Evolutionary conservation across 2,329 filamentous ascomycete genomes (phyloP).

Genomic region (Fragosphaeria purpurea): DNA sequence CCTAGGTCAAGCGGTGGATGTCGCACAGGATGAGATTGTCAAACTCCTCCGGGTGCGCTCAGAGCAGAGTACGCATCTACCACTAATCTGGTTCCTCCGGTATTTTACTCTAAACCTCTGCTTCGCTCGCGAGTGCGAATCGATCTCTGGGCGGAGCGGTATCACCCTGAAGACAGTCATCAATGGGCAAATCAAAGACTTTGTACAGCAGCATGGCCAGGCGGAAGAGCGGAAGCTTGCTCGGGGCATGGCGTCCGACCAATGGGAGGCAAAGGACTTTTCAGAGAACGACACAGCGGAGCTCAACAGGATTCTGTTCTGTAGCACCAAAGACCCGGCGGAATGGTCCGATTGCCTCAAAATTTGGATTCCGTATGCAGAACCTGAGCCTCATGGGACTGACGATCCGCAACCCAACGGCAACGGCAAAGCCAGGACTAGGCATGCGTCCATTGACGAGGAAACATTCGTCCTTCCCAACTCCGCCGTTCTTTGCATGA

Average conservation of each 20-base stretch:
- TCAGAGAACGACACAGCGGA: constrained; percentile 48
- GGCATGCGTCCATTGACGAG: constrained; percentile 39
- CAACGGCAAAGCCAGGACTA: too few species aligned
- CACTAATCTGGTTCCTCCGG: constrained; percentile 60
- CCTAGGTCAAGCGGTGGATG: constrained; percentile 69
- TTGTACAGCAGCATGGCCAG: constrained; percentile 62
- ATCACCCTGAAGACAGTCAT: constrained; percentile 67
- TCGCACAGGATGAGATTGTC: constrained; percentile 65
- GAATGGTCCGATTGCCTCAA: constrained; percentile 54
- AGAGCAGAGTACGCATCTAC: constrained; percentile 59
- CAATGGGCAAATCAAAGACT: constrained; percentile 72
- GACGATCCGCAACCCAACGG: not conserved
- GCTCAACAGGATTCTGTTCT: constrained; percentile 54
- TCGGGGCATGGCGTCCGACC: constrained; percentile 67
- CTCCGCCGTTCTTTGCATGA: constrained; percentile 70
- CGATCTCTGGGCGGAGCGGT: constrained; percentile 68
- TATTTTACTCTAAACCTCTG: constrained; percentile 75
- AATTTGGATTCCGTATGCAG: constrained; percentile 43
- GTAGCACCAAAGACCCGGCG: constrained; percentile 60
- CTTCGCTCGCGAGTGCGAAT: constrained; percentile 79
- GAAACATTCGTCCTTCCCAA: constrained; percentile 78
- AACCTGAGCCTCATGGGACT: constrained; percentile 8
- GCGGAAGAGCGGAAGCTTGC: constrained; percentile 64
- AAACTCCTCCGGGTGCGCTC: constrained; percentile 68
- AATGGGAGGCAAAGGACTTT: constrained; percentile 71